Percentiles rank a stretch among this genome's conserved stretches.
Evolutionary conservation across 331 rosid species (phyloP).

Genomic region (Quercus phellos): DNA sequence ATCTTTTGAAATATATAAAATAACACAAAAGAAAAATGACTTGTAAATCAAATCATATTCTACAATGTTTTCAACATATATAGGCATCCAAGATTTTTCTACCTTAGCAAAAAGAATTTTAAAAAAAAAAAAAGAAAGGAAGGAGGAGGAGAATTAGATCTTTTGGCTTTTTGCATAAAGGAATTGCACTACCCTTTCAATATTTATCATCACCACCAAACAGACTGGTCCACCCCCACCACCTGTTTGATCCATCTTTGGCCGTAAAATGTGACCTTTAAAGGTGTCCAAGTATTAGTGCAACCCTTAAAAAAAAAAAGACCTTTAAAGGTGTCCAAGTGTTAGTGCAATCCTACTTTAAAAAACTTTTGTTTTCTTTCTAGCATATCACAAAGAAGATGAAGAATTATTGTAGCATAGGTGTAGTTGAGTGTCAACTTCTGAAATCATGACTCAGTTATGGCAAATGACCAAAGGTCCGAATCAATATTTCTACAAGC

Average conservation of each 20-base stretch:
- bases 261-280: not conserved
- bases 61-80: no score
- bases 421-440: not conserved
- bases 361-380: not conserved
- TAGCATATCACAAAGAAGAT: not conserved
- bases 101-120: accelerated
- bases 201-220: not conserved
- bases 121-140: not conserved
- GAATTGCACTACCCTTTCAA: not conserved
- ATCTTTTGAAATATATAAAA: no score
- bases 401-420: not conserved
- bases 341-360: no score
- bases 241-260: not conserved
- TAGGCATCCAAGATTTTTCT: no score
- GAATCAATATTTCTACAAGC: not conserved
- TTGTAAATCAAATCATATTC: no score
- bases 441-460: not conserved
- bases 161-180: not conserved
- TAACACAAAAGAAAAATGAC: no score
- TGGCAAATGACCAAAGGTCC: not conserved
- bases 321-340: no score
- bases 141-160: no score
- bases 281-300: not conserved
- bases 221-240: not conserved
- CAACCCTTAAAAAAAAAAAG: no score